A percentile compares a stretch with the other conserved stretches of the same genome.
phyloP scores from a whole-genome alignment of 106 monocot genomes.

The Iris macrosiphon region DNA sequence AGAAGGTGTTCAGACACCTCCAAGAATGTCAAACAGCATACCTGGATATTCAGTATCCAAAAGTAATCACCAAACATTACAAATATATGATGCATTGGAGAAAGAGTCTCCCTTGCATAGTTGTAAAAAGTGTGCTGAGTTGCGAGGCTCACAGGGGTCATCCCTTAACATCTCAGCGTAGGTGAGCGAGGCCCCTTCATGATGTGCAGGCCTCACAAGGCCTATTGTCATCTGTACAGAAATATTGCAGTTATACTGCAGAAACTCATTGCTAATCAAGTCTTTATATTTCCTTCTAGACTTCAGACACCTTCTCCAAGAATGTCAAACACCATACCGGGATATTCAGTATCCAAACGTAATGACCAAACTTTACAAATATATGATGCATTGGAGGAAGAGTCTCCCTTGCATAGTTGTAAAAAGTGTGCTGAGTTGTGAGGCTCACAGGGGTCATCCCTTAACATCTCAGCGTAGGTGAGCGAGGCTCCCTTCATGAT shows the following conservation, averaged over 20 bases:
- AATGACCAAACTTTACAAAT: not conserved
- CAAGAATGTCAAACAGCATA: not conserved
- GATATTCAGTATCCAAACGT: not conserved
- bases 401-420: not conserved
- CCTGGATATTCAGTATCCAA: not conserved
- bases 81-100: not conserved
- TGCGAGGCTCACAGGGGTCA: no score
- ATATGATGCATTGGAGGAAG: not conserved
- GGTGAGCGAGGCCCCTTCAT: no score
- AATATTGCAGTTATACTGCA: constrained; percentile 16
- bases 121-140: no score
- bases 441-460: no score
- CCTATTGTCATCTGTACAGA: constrained; percentile 60
- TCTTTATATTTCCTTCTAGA: not conserved
- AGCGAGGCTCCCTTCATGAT: no score
- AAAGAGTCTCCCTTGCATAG: not conserved
- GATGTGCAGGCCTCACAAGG: no score
- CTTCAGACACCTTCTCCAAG: not conserved
- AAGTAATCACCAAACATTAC: not conserved
- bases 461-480: no score
- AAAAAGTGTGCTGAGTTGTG: no score
- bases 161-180: no score
- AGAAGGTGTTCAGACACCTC: constrained; percentile 1
- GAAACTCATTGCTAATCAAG: constrained; percentile 17
- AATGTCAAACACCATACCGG: not conserved